Percentiles rank a stretch among this genome's conserved stretches.
Evolutionary conservation across 2,329 filamentous ascomycete species (phyloP).

Genomic region (Amauroascus verrucosus): DNA sequence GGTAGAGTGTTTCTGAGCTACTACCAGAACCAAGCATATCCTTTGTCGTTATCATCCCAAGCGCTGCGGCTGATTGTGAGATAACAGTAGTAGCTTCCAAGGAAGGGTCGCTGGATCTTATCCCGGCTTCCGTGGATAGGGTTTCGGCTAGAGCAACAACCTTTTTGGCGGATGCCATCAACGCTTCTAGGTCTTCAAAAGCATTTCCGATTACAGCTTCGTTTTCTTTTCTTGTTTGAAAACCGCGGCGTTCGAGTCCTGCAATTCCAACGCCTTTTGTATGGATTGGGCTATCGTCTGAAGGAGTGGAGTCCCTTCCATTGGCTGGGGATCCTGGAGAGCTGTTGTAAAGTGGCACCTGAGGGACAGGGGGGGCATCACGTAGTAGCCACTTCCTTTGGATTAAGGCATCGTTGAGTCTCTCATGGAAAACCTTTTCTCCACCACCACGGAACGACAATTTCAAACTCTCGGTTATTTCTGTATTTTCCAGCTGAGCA

Average conservation of each 20-base stretch:
- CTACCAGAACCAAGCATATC: constrained; percentile 76
- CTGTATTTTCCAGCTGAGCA: constrained; percentile 40
- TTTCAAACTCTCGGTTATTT: constrained; percentile 68
- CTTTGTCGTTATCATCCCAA: constrained; percentile 87
- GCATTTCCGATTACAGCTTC: constrained; percentile 85
- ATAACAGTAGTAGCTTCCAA: constrained; percentile 64
- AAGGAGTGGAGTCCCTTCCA: constrained; percentile 19
- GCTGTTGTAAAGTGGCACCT: constrained; percentile 31
- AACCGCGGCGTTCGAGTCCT: constrained; percentile 73
- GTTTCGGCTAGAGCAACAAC: constrained; percentile 86
- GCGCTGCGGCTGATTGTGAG: constrained; percentile 69
- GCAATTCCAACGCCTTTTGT: constrained; percentile 74
- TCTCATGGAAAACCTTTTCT: constrained; percentile 80
- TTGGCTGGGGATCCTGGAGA: not conserved
- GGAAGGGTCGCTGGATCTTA: constrained; percentile 45
- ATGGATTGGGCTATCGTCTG: constrained; percentile 17
- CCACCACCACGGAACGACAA: constrained; percentile 84
- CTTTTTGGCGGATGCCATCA: constrained; percentile 96
- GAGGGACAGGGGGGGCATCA: constrained; percentile 77
- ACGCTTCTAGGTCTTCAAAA: constrained; percentile 88
- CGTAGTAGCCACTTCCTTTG: constrained; percentile 94
- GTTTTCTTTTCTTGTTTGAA: constrained; percentile 83
- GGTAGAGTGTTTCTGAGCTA: constrained; percentile 69
- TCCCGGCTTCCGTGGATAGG: constrained; percentile 60
- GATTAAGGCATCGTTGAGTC: constrained; percentile 74